Evolutionary conservation across 1,284 basidiomycete species (phyloP).

Genomic region (Ustilago lituana): DNA sequence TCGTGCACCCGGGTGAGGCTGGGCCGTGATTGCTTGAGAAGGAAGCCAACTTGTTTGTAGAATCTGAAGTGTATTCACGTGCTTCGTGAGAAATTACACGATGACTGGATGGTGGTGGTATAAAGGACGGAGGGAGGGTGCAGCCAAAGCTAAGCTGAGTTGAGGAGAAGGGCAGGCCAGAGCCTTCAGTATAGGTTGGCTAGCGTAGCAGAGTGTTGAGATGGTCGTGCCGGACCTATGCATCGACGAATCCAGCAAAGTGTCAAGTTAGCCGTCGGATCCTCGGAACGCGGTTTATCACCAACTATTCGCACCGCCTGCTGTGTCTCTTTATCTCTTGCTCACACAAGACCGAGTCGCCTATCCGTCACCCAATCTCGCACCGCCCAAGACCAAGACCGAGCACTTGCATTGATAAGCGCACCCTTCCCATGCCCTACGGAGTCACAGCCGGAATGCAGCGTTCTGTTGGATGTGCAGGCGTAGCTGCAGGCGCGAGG

Average conservation of each 20-base stretch:
- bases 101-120: neutral
- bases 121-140: neutral
- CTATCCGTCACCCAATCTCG: too few relatives aligned
- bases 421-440: too few relatives aligned
- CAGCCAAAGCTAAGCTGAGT: too few relatives aligned
- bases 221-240: too few relatives aligned
- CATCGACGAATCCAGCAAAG: too few relatives aligned
- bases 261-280: slow-evolving; percentile 22
- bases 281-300: slow-evolving; percentile 33
- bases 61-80: too few relatives aligned
- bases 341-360: slow-evolving; percentile 11
- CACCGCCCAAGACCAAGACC: too few relatives aligned
- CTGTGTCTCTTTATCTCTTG: slow-evolving; percentile 5
- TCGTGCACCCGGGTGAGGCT: neutral
- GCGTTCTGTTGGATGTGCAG: neutral
- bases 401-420: too few relatives aligned
- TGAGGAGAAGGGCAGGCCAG: too few relatives aligned
- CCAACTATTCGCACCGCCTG: neutral
- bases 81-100: too few relatives aligned
- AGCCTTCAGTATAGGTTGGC: too few relatives aligned
- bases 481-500: neutral
- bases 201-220: slow-evolving; percentile 17
- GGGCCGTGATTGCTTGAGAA: neutral
- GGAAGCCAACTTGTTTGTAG: neutral
- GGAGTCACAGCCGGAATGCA: too few relatives aligned